Conservation (phyloP, 2,329 filamentous ascomycete species). For the Diaporthe caulivora region DNA sequence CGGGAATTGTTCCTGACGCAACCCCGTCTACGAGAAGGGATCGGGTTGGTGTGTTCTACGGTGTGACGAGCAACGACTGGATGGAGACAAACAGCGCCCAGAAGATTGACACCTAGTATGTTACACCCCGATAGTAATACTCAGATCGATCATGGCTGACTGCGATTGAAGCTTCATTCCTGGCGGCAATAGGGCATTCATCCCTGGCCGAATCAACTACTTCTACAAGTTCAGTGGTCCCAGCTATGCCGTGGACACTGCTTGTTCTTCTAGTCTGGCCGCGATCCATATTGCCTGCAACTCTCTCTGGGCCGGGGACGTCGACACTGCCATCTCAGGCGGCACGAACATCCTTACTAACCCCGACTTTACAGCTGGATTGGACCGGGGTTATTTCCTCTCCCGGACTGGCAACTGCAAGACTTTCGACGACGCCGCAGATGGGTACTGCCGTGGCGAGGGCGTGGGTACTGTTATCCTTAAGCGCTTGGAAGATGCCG, state of each 20-base stretch:
- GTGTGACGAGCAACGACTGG: conserved; percentile 67
- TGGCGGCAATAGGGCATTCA: conserved; percentile 47
- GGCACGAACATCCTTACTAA: conserved; percentile 73
- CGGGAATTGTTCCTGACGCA: conserved; percentile 53
- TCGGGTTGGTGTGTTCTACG: conserved; percentile 75
- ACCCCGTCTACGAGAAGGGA: conserved; percentile 46
- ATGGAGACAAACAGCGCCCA: conserved; percentile 70
- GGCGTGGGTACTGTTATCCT: conserved; percentile 58
- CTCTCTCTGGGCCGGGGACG: conserved; percentile 71
- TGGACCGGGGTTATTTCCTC: conserved; percentile 73
- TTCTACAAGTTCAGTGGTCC: conserved; percentile 51
- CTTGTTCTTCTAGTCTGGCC: conserved; percentile 52
- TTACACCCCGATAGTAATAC: neutral
- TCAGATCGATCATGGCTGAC: neutral
- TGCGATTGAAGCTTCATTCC: conserved; percentile 55
- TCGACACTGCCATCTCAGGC: conserved; percentile 73
- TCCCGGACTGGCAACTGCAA: conserved; percentile 55
- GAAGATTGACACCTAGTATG: conserved; percentile 48
- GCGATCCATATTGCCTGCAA: conserved; percentile 56
- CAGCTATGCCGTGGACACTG: conserved; percentile 53
- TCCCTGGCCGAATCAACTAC: conserved; percentile 53
- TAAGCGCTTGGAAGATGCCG: conserved; percentile 60
- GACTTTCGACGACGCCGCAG: conserved; percentile 49
- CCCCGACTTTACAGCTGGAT: conserved; percentile 72
- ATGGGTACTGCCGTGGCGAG: conserved; percentile 67